Base-by-base conservation (phyloP, 257 asterid species). In the Verbena officinalis region DNA sequence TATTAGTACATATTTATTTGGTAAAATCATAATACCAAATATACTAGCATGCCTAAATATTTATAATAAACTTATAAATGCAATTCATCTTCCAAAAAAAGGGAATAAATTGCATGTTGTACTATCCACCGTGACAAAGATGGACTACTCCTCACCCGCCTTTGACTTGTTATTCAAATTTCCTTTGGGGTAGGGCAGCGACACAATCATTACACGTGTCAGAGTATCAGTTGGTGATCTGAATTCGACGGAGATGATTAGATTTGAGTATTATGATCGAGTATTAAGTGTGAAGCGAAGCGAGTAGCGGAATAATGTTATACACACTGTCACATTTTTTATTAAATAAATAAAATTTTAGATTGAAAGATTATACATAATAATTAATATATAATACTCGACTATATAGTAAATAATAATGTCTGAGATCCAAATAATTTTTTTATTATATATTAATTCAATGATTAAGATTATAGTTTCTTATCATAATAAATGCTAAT, bases 161-260 rank as follows among this genome's bases (percentile, higher is more conserved):
- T 66, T 71, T 60, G 81, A 67, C 77, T 49, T 50, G 24, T 34
- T 24, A 54, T 66, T 69, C 57, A 50, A 71, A 67, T 55, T 60
- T 59, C 46, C 70, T 38, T 34, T 30, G 50, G 44, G 33, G 50
- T 0, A 14, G 50, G 60, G 69, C 59, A 64, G 31, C 55, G 10
- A 23, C 12, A 23, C 11, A 63, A 23, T 36, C 23, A 7, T 23
- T 51, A 68, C 62, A 62, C 75, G 40, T 61, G 62, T n/a, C 13
- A 0, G 3, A 9, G 14, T 53, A 11, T 52, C 59, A n/a, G n/a
- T 14, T 33, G 42, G 19, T 50, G 15, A 45, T 50, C 2, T 9
- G 0, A 50, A 4, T 30, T 7, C 11, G 40, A 42, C 46, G 46
- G 46, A 1, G 3, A 13, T 1, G 46, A 36, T 14, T 42, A 12